Percentiles rank a stretch among this genome's conserved stretches.
Evolutionary conservation across 192 early-diverging fungal genomes (phyloP).

Genomic region (Coemansia sp.): DNA sequence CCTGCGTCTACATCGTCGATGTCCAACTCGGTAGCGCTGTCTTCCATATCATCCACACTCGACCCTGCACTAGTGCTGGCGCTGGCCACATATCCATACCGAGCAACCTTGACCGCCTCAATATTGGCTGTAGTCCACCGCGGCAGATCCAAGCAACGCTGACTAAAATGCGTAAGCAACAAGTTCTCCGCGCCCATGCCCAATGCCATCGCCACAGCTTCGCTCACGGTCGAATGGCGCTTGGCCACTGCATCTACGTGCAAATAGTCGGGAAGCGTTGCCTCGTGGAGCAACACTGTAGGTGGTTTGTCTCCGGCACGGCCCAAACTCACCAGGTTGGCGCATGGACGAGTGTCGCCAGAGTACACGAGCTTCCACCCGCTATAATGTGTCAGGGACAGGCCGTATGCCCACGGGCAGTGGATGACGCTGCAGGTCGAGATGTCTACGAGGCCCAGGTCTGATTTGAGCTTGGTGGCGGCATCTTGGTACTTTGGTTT

Average conservation of each 20-base stretch:
- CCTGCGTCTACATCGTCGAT: constrained; percentile 7
- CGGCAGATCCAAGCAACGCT: constrained; percentile 67
- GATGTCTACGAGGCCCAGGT: constrained; percentile 60
- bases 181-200: constrained; percentile 81
- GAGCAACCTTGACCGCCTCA: constrained; percentile 12
- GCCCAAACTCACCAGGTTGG: constrained; percentile 69
- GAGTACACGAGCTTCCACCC: constrained; percentile 88
- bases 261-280: constrained; percentile 79
- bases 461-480: constrained; percentile 12
- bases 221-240: constrained; percentile 80
- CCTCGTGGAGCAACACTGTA: constrained; percentile 88
- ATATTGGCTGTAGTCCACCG: constrained; percentile 24
- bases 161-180: constrained; percentile 94
- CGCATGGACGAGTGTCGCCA: constrained; percentile 88
- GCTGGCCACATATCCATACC: constrained; percentile 26
- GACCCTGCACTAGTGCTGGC: neutral
- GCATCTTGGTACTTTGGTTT: neutral
- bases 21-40: neutral
- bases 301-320: constrained; percentile 52
- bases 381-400: constrained; percentile 65
- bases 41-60: constrained; percentile 2
- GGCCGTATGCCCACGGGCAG: constrained; percentile 77
- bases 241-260: constrained; percentile 72
- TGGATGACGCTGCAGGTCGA: constrained; percentile 76
- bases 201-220: constrained; percentile 81